Percentiles rank a stretch among this genome's conserved stretches.
Evolutionary conservation across 2,329 filamentous ascomycete genomes (phyloP).

Genomic region (Colletotrichum paranaense): DNA sequence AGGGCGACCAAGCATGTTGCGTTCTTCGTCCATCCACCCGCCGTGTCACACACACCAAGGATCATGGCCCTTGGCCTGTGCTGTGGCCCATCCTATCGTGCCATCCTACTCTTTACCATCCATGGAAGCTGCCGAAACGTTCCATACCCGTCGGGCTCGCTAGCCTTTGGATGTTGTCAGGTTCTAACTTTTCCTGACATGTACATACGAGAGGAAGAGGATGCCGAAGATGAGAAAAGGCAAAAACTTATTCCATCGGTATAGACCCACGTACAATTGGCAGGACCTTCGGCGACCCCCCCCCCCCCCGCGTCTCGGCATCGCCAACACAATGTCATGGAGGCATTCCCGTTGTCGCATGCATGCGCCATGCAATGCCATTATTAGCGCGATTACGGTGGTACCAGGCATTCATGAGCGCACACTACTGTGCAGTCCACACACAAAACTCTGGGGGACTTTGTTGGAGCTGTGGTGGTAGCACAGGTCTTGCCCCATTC

Average conservation of each 20-base stretch:
- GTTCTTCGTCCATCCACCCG: not conserved
- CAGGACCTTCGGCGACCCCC: not conserved
- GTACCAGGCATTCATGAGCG: not conserved
- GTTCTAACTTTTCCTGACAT: not conserved
- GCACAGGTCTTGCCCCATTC: not conserved
- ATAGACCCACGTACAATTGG: not conserved
- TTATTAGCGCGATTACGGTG: not conserved
- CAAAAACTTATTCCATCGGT: not conserved
- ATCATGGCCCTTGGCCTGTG: not conserved
- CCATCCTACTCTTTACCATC: not conserved
- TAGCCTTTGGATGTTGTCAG: not conserved
- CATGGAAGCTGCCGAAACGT: conserved; percentile 20
- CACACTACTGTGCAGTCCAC: not conserved
- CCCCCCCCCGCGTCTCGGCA: not conserved
- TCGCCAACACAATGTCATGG: not conserved
- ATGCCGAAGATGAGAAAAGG: not conserved
- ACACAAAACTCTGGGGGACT: not conserved
- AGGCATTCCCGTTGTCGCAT: conserved; percentile 10
- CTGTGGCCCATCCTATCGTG: not conserved
- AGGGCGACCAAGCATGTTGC: not conserved
- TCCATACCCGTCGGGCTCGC: not conserved
- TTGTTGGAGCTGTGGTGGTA: conserved; percentile 1
- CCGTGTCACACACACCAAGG: not conserved
- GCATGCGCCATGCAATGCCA: conserved; percentile 17
- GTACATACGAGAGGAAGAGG: not conserved